Conservation (phyloP, 2,329 filamentous ascomycete species). For the Botrytis elliptica region DNA sequence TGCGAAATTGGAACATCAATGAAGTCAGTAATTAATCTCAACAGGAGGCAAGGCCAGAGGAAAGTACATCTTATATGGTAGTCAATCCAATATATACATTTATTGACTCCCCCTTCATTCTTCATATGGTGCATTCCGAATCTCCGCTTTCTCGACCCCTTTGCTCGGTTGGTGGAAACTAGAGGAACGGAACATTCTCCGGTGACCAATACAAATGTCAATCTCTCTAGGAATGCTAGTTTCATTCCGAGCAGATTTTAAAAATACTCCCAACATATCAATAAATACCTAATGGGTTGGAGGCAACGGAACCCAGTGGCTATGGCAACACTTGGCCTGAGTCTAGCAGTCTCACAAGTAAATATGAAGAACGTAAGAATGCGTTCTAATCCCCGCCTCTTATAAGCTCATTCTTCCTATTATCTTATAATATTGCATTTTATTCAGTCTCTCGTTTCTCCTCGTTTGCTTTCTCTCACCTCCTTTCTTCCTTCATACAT, state of each 20-base stretch:
- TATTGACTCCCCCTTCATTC: not conserved
- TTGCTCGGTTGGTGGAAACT: not conserved
- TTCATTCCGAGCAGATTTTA: not conserved
- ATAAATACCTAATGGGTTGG: not conserved
- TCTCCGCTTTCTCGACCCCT: not conserved
- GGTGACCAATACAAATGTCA: not conserved
- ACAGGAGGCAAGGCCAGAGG: not conserved
- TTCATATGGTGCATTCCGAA: not conserved
- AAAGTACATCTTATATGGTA: not conserved
- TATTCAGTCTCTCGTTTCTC: slow-evolving; percentile 6
- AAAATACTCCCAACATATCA: not conserved
- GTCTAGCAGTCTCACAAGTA: not conserved
- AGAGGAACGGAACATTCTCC: slow-evolving; percentile 1
- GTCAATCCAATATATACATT: not conserved
- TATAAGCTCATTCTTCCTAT: not conserved
- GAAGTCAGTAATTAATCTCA: not conserved
- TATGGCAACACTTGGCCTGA: not conserved
- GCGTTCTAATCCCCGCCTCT: not conserved
- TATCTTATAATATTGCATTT: slow-evolving; percentile 3
- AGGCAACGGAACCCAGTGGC: not conserved
- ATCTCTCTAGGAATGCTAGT: not conserved
- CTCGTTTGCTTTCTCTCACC: not conserved
- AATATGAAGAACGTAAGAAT: slow-evolving; percentile 12
- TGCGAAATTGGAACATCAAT: not conserved
- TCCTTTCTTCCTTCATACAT: not conserved